Conservation (phyloP, 306 rosid genomes). For the Senna tora region DNA sequence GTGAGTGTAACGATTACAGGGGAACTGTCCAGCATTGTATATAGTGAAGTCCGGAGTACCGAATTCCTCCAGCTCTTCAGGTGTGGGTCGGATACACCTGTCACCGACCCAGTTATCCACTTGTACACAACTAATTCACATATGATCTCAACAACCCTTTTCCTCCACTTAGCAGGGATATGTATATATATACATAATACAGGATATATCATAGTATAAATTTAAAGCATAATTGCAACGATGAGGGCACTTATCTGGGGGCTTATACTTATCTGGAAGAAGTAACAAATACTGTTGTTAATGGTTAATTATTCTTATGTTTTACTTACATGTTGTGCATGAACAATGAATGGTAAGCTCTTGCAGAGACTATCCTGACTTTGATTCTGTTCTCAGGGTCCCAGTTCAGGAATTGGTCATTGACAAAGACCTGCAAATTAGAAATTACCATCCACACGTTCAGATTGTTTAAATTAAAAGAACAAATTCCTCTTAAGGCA, state of each 20-base stretch:
- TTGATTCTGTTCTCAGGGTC: conserved; percentile 81
- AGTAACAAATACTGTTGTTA: background rate
- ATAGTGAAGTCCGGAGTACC: conserved; percentile 93
- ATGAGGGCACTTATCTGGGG: conserved; percentile 22
- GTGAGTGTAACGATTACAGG: conserved; percentile 90
- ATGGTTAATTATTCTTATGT: background rate
- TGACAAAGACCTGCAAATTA: conserved; percentile 72
- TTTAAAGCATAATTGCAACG: conserved; percentile 1
- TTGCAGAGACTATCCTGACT: conserved; percentile 89
- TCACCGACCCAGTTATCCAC: conserved; percentile 29
- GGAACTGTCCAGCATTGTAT: conserved; percentile 89
- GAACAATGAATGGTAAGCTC: conserved; percentile 95
- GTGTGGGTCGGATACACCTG: conserved; percentile 93
- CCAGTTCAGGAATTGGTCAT: conserved; percentile 94
- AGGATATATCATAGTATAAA: background rate
- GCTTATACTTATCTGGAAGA: conserved; percentile 19
- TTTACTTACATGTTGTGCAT: conserved; percentile 95
- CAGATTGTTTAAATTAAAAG: background rate
- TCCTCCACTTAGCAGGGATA: background rate
- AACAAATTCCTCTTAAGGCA: background rate
- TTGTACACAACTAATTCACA: conserved; percentile 1
- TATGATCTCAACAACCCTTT: background rate
- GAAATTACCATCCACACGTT: background rate
- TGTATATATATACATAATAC: background rate
- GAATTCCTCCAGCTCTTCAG: conserved; percentile 75